phyloP scores from a whole-genome alignment of 2,329 filamentous ascomycete genomes.

The Knufia petricola region DNA sequence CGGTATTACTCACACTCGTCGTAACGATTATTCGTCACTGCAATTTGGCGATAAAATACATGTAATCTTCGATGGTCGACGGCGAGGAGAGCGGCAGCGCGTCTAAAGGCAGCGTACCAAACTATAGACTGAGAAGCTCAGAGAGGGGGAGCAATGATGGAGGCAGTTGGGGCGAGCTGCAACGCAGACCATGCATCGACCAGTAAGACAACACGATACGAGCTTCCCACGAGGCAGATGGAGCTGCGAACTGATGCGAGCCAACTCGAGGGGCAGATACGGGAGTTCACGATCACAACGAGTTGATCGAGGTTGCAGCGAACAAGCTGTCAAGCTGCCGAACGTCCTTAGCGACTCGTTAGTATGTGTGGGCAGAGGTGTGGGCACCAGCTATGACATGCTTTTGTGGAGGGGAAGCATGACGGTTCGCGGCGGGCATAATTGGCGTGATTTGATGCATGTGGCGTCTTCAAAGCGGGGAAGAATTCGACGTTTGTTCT shows the following conservation, averaged over 20 bases:
- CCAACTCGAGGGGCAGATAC: constrained; percentile 4
- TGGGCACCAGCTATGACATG: constrained; percentile 1
- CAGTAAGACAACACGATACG: background rate
- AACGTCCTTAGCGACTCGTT: background rate
- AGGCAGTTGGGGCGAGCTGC: constrained; percentile 8
- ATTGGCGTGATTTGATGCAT: background rate
- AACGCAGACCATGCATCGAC: background rate
- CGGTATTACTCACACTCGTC: background rate
- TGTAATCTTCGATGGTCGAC: background rate
- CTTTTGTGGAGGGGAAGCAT: constrained; percentile 1
- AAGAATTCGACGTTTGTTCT: background rate
- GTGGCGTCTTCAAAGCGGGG: background rate
- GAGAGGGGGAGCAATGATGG: constrained; percentile 2
- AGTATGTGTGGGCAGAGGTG: too few relatives aligned
- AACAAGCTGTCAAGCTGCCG: constrained; percentile 2
- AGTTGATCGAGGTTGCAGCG: constrained; percentile 2
- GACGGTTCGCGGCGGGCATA: background rate
- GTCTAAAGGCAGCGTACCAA: background rate
- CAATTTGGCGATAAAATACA: background rate
- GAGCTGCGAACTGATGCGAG: background rate
- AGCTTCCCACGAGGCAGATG: constrained; percentile 1
- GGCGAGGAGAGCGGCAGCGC: background rate
- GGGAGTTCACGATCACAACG: background rate
- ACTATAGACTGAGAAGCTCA: constrained; percentile 6
- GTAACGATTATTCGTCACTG: background rate